These are phyloP conservation scores for Talaromyces sp. DNA, from an alignment of 2,329 filamentous ascomycete species.

Conservation along the genomic window DNA sequence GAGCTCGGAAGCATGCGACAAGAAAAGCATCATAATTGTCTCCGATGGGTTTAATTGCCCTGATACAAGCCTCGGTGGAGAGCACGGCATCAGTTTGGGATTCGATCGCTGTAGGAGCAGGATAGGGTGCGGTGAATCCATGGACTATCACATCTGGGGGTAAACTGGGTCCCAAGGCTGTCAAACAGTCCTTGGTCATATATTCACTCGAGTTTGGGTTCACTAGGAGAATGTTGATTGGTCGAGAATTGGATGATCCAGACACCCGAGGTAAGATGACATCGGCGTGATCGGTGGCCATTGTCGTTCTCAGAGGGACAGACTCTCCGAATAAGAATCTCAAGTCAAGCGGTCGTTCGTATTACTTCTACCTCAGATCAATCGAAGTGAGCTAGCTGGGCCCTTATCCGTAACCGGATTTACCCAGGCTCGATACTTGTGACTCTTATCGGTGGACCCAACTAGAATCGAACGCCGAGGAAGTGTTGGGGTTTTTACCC, in stretches of 20 bases:
- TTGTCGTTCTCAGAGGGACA: conserved; percentile 1
- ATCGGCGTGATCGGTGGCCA: background rate
- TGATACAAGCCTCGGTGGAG: conserved; percentile 45
- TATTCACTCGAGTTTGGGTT: conserved; percentile 46
- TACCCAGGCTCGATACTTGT: background rate
- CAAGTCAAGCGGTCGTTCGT: background rate
- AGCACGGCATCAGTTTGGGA: conserved; percentile 47
- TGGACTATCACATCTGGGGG: conserved; percentile 45
- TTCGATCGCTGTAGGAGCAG: conserved; percentile 50
- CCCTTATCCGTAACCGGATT: background rate
- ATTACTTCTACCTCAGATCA: conserved; percentile 2
- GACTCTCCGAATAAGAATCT: background rate
- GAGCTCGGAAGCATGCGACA: conserved; percentile 82
- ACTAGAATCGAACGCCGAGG: background rate
- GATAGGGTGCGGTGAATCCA: conserved; percentile 48
- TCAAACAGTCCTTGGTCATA: conserved; percentile 47
- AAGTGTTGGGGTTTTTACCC: conserved; percentile 4
- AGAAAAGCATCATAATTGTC: conserved; percentile 65
- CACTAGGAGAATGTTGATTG: conserved; percentile 40
- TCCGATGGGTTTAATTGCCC: conserved; percentile 37
- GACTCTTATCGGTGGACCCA: conserved; percentile 5
- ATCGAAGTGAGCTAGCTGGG: background rate
- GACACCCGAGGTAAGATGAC: background rate
- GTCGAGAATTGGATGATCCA: conserved; percentile 6
- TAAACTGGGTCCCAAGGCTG: conserved; percentile 39